Percentiles rank a stretch among this genome's conserved stretches.
phyloP scores from a whole-genome alignment of 805 yeast species.

The Nakazawaea ernobii region DNA sequence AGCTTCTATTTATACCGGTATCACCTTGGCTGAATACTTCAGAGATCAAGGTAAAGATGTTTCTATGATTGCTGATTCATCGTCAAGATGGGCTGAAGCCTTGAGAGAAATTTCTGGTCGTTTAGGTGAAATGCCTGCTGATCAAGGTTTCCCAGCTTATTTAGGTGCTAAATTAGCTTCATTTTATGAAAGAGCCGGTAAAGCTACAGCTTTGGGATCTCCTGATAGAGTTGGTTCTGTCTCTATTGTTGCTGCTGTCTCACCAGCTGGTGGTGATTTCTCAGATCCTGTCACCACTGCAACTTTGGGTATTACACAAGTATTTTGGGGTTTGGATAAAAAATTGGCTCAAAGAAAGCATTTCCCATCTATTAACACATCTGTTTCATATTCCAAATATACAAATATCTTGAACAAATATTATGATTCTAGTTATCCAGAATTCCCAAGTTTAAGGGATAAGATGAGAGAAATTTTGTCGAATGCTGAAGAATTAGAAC shows the following conservation, averaged over 20 bases:
- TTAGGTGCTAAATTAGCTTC: constrained; percentile 98
- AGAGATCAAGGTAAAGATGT: constrained; percentile 99
- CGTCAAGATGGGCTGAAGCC: constrained; percentile 99
- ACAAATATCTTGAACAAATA: constrained; percentile 80
- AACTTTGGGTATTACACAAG: constrained; percentile 99
- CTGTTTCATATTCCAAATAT: constrained; percentile 95
- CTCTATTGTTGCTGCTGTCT: constrained; percentile 99
- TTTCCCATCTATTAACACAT: constrained; percentile 97
- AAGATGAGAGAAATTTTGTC: constrained; percentile 91
- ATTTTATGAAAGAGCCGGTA: constrained; percentile 99
- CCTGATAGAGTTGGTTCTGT: constrained; percentile 97
- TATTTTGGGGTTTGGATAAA: constrained; percentile 99
- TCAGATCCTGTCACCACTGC: constrained; percentile 99
- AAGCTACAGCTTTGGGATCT: constrained; percentile 89
- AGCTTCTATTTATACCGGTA: constrained; percentile 98
- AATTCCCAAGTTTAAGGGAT: constrained; percentile 85
- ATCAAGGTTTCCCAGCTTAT: constrained; percentile 99
- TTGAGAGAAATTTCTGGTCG: constrained; percentile 99
- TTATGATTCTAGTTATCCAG: constrained; percentile 84
- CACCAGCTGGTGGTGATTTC: constrained; percentile 99
- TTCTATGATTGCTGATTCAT: constrained; percentile 99
- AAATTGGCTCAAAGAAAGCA: constrained; percentile 99
- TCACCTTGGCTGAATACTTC: constrained; percentile 97
- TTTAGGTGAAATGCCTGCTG: constrained; percentile 99
- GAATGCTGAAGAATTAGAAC: constrained; percentile 97